Evolutionary conservation across 208 protist species (phyloP).

Genomic region (Trypanosoma melophagium): DNA sequence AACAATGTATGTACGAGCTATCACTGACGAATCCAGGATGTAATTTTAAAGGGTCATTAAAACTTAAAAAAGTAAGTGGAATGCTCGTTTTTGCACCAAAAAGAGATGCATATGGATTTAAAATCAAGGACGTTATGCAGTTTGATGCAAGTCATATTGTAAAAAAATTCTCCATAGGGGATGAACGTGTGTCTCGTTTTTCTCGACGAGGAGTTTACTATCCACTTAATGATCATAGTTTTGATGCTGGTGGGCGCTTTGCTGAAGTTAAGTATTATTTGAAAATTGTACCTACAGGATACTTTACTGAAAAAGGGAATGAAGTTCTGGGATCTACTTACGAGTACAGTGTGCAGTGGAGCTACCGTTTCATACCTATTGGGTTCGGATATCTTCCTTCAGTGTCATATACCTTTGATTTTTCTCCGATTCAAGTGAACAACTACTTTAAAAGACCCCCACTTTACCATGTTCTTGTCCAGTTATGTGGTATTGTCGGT

Average conservation of each 20-base stretch:
- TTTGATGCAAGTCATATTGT: constrained; percentile 68
- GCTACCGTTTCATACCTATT: constrained; percentile 29
- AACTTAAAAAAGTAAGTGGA: constrained; percentile 81
- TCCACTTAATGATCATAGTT: constrained; percentile 46
- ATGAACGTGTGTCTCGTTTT: constrained; percentile 59
- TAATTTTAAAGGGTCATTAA: constrained; percentile 64
- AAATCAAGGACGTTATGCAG: constrained; percentile 41
- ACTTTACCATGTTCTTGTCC: constrained; percentile 69
- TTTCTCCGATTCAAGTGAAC: constrained; percentile 68
- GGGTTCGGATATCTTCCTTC: constrained; percentile 41
- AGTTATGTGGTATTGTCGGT: constrained; percentile 86
- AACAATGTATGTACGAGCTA: constrained; percentile 63
- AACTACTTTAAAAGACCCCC: constrained; percentile 69
- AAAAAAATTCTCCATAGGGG: constrained; percentile 66
- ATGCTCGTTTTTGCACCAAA: constrained; percentile 76
- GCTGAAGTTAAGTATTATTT: constrained; percentile 59
- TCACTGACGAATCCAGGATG: constrained; percentile 60
- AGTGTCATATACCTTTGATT: constrained; percentile 60
- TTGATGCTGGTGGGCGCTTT: constrained; percentile 17
- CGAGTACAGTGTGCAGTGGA: constrained; percentile 72
- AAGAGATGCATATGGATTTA: constrained; percentile 26
- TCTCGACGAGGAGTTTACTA: constrained; percentile 43
- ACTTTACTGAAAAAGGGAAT: constrained; percentile 28
- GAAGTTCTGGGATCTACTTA: constrained; percentile 34
- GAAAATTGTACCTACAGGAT: constrained; percentile 72